Conservation (phyloP, 2,329 filamentous ascomycete species). For the Ceratocystis lukuohia region DNA sequence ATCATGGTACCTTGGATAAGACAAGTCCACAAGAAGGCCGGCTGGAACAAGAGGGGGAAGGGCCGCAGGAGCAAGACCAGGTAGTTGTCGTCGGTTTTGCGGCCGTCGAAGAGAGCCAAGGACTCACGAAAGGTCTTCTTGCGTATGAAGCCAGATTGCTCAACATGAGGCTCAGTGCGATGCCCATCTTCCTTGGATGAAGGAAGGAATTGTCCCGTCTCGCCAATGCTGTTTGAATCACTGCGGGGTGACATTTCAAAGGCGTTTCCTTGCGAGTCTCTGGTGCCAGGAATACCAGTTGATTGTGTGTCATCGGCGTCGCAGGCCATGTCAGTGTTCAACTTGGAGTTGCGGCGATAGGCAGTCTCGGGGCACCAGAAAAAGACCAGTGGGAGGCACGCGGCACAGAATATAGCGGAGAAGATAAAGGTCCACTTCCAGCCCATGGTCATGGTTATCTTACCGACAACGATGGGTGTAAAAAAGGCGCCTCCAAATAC, state of each 20-base stretch:
- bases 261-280: not conserved
- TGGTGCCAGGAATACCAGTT: not conserved
- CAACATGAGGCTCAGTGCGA: not conserved
- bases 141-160: constrained; percentile 24
- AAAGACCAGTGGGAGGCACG: constrained; percentile 55
- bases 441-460: constrained; percentile 62
- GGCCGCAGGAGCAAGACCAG: constrained; percentile 54
- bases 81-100: constrained; percentile 67
- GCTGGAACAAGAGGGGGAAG: constrained; percentile 70
- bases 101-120: constrained; percentile 61
- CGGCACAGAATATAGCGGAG: constrained; percentile 67
- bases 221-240: not conserved
- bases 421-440: constrained; percentile 86
- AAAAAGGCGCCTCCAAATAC: constrained; percentile 45
- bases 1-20: constrained; percentile 82
- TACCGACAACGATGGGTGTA: constrained; percentile 82
- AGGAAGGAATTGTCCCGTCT: not conserved
- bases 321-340: constrained; percentile 55
- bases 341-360: constrained; percentile 42
- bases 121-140: constrained; percentile 47
- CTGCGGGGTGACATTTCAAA: constrained; percentile 9
- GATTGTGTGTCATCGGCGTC: constrained; percentile 23
- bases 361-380: constrained; percentile 78
- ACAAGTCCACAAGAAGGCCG: constrained; percentile 65
- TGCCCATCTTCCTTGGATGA: not conserved